A percentile compares a stretch with the other conserved stretches of the same genome.
Conservation (phyloP, 192 early-diverging fungal genomes). For the Podila epicladia region DNA sequence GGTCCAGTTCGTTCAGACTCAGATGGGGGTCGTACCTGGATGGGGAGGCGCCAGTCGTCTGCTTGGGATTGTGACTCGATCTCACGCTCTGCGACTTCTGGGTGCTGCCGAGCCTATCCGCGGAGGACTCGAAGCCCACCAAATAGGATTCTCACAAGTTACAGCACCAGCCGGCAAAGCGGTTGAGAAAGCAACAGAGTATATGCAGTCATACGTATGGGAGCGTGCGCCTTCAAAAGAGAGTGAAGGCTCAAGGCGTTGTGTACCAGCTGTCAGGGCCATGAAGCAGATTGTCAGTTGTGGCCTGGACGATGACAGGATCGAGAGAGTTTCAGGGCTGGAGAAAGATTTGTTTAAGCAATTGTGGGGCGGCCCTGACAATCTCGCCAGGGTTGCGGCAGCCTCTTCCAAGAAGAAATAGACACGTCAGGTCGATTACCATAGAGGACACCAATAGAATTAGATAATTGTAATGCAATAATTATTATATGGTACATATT, state of each 20-base stretch:
- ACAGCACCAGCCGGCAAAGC: slow-evolving; percentile 24
- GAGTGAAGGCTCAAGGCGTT: slow-evolving; percentile 27
- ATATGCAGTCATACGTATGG: slow-evolving; percentile 54
- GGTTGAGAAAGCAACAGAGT: slow-evolving; percentile 38
- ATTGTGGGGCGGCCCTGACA: slow-evolving; percentile 42
- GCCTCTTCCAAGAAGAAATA: slow-evolving; percentile 26
- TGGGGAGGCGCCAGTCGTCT: slow-evolving; percentile 70
- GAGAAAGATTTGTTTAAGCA: slow-evolving; percentile 45
- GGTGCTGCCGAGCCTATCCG: slow-evolving; percentile 51
- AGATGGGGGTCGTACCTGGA: slow-evolving; percentile 69
- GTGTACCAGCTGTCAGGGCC: slow-evolving; percentile 57
- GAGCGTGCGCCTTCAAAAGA: neutral
- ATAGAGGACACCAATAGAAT: neutral
- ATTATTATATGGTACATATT: neutral
- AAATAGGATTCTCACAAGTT: slow-evolving; percentile 55
- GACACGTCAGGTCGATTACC: neutral
- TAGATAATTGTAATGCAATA: neutral
- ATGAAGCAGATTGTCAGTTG: slow-evolving; percentile 59
- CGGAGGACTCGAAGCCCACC: slow-evolving; percentile 37
- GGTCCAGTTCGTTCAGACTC: slow-evolving; percentile 69
- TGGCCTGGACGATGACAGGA: slow-evolving; percentile 31
- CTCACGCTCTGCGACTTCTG: slow-evolving; percentile 59
- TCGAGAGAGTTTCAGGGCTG: slow-evolving; percentile 37
- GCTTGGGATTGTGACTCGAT: slow-evolving; percentile 53
- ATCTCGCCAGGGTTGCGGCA: slow-evolving; percentile 37